Evolutionary conservation across 2,329 filamentous ascomycete species (phyloP), one percentile per base, ranked within the genome.

Genomic region (Sarocladium oryzae): DNA sequence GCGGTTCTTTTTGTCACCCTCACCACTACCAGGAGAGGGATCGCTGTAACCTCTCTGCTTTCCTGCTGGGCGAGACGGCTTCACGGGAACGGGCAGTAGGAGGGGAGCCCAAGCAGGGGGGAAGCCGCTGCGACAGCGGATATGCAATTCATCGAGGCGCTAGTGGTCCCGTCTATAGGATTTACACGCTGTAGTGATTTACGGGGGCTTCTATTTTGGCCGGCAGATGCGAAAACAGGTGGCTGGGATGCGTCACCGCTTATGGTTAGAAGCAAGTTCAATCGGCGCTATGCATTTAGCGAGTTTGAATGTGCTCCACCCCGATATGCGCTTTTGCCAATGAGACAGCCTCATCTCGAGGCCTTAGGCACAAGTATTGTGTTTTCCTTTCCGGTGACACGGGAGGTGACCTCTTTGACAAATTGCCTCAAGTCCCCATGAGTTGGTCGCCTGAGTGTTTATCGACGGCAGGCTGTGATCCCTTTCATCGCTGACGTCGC

Each of bases 21-120:
- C 21, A 10, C 16, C 15, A n/a, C 26, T 20, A 20, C 9, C n/a
- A 7, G 8, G 15, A 9, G 21, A 21, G 28, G 26, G 26, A 48
- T 32, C 24, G 24, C n/a, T 24, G 26, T 21, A 21, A 28, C 13
- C 21, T 45, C 24, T 13, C 24, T 30, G 40, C 40, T 15, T 36
- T 36, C 10, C 40, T 45, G 40, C 21, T 45, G 40, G 40, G 40
- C 40, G 21, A 30, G 40, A 45, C 40, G 40, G 40, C 40, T 45
- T 45, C 26, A 33, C 43, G 43, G 43, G 43, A 48, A 33, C 43
- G 43, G 26, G 28, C 40, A 21, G 18, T 21, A 33, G 43, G 7
- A 48, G 43, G 43, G 43, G 26, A 48, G 43, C 26, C 43, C 28
- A 48, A 48, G 43, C 43, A 48, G 43, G 43, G 43, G 40, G 28